A percentile compares a stretch with the other conserved stretches of the same genome.
Evolutionary conservation across 2,329 filamentous ascomycete species (phyloP).

Genomic region (Harringtonia lauricola): DNA sequence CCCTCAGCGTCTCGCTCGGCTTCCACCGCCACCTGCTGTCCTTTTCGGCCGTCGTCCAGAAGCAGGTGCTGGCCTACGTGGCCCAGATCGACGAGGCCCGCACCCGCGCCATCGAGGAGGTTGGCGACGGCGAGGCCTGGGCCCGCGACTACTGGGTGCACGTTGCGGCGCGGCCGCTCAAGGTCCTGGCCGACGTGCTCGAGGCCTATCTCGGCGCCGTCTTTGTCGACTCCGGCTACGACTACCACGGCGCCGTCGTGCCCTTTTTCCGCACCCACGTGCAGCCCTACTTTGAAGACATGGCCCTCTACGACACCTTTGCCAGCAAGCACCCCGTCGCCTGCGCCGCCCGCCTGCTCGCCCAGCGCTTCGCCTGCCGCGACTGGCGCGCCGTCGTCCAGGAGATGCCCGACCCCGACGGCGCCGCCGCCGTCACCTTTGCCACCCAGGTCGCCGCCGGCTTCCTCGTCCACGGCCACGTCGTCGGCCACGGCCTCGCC

Average conservation of each 20-base stretch:
- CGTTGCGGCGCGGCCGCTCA: conserved; percentile 54
- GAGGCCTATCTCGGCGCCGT: conserved; percentile 84
- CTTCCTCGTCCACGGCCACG: conserved; percentile 62
- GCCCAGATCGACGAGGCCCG: conserved; percentile 38
- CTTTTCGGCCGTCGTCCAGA: conserved; percentile 32
- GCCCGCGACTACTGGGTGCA: conserved; percentile 59
- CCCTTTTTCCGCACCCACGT: conserved; percentile 69
- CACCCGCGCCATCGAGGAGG: conserved; percentile 21
- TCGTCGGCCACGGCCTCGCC: conserved; percentile 50
- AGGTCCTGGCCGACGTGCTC: conserved; percentile 71
- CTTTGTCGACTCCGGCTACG: conserved; percentile 79
- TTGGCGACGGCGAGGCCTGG: conserved; percentile 26
- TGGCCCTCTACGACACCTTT: conserved; percentile 77
- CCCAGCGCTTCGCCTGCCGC: conserved; percentile 53
- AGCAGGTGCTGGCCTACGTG: conserved; percentile 42
- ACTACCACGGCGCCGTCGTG: conserved; percentile 65
- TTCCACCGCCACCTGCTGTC: conserved; percentile 64
- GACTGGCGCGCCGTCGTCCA: conserved; percentile 43
- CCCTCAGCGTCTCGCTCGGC: conserved; percentile 64
- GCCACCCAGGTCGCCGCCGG: conserved; percentile 49
- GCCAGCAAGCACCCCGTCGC: conserved; percentile 81
- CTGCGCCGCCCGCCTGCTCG: conserved; percentile 53
- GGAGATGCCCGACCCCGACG: conserved; percentile 30
- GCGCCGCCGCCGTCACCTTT: conserved; percentile 16
- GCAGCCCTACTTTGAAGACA: conserved; percentile 70